Evolutionary conservation across 1,139 yeast species (phyloP).

Genomic region (Candida tropicalis): DNA sequence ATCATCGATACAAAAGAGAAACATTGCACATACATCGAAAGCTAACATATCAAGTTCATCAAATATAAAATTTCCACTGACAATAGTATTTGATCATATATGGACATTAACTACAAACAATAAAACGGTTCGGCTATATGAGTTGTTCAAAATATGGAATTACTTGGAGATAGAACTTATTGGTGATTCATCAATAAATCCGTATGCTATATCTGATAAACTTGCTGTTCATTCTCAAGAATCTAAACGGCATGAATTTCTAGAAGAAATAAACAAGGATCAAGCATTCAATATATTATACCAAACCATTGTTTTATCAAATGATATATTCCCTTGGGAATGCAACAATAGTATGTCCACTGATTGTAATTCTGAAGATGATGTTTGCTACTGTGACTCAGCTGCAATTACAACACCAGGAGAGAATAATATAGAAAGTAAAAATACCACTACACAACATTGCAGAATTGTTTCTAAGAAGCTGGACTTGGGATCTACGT

Average conservation of each 20-base stretch:
- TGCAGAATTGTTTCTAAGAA: too few species aligned
- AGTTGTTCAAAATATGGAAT: slow-evolving; percentile 9
- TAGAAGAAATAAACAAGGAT: slow-evolving; percentile 9
- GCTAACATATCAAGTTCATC: too few species aligned
- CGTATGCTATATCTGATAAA: slow-evolving; percentile 2
- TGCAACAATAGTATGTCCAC: neutral
- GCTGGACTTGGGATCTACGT: too few species aligned
- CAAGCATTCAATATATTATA: slow-evolving; percentile 12
- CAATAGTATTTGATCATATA: slow-evolving; percentile 8
- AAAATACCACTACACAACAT: too few species aligned
- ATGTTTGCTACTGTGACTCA: too few species aligned
- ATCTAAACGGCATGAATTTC: slow-evolving; percentile 5
- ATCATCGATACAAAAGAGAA: too few species aligned
- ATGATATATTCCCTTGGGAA: too few species aligned
- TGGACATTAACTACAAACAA: slow-evolving; percentile 11
- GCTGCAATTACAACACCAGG: too few species aligned
- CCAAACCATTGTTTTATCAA: too few species aligned
- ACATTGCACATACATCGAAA: too few species aligned
- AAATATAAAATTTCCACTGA: slow-evolving; percentile 6
- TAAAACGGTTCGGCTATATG: neutral
- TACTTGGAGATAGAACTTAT: slow-evolving; percentile 9
- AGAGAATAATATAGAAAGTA: too few species aligned
- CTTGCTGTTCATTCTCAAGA: slow-evolving; percentile 7
- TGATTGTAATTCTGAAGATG: too few species aligned
- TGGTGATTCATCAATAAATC: neutral